These are phyloP conservation scores for Ashbya aceris DNA, from an alignment of 1,139 yeast species.

Conservation along the genomic window DNA sequence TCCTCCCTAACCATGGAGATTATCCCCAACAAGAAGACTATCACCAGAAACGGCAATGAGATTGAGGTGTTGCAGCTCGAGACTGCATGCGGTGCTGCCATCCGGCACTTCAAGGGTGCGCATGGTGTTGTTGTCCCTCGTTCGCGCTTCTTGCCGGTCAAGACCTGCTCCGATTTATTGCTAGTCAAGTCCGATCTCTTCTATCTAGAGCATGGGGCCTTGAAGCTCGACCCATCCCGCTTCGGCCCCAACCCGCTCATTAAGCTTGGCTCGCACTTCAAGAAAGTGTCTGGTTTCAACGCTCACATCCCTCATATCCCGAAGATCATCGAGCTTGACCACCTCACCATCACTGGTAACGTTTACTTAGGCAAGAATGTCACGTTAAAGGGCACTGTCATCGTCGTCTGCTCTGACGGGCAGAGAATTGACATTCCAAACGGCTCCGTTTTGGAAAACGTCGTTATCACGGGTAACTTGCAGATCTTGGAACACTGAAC, in stretches of 20 bases:
- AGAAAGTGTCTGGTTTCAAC: conserved; percentile 89
- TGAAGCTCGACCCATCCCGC: conserved; percentile 73
- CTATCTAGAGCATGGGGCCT: conserved; percentile 83
- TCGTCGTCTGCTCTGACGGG: conserved; percentile 95
- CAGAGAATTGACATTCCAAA: conserved; percentile 95
- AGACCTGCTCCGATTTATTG: conserved; percentile 89
- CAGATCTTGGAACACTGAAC: conserved; percentile 82
- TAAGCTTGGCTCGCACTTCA: conserved; percentile 92
- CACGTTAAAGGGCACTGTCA: conserved; percentile 91
- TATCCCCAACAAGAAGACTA: conserved; percentile 86
- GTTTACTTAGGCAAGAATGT: conserved; percentile 86
- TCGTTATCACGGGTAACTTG: conserved; percentile 93
- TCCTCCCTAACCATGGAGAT: conserved; percentile 84
- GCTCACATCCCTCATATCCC: conserved; percentile 92
- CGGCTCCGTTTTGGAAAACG: conserved; percentile 89
- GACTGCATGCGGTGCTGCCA: conserved; percentile 99
- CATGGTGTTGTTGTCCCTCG: conserved; percentile 99
- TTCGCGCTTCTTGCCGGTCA: conserved; percentile 94
- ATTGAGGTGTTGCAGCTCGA: conserved; percentile 87
- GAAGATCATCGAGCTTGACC: conserved; percentile 89
- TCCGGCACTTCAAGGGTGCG: conserved; percentile 88
- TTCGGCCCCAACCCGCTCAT: conserved; percentile 92
- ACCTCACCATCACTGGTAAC: conserved; percentile 94
- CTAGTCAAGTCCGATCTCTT: conserved; percentile 95
- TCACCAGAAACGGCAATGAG: conserved; percentile 66